Evolutionary conservation across 2,329 filamentous ascomycete species (phyloP).

Genomic region (Dactylellina drechsleri): DNA sequence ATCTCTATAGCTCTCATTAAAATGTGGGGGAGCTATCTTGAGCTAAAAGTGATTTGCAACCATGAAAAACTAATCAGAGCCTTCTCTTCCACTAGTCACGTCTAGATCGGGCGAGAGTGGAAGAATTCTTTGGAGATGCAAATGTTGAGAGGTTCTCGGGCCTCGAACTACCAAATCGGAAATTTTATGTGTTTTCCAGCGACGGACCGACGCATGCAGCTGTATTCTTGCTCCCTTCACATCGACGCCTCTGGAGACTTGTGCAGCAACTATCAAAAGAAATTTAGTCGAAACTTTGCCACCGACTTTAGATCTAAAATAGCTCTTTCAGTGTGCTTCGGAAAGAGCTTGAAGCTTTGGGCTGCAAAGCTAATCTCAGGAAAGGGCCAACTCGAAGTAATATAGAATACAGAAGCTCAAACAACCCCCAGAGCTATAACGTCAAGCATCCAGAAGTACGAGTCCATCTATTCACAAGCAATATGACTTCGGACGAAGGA

Average conservation of each 20-base stretch:
- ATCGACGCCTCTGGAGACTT: neutral
- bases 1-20: neutral
- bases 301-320: neutral
- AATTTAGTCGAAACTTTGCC: neutral
- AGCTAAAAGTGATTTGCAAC: constrained; percentile 6
- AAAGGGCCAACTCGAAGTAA: neutral
- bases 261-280: neutral
- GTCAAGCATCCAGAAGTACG: neutral
- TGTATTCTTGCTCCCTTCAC: constrained; percentile 6
- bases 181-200: constrained; percentile 22
- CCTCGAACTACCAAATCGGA: constrained; percentile 52
- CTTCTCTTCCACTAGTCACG: constrained; percentile 18
- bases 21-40: constrained; percentile 52
- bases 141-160: constrained; percentile 53
- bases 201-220: constrained; percentile 41
- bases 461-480: neutral
- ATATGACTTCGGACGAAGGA: constrained; percentile 34
- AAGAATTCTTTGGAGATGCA: constrained; percentile 41
- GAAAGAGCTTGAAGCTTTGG: no score
- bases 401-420: constrained; percentile 21
- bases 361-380: no score
- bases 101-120: constrained; percentile 42
- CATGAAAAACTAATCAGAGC: constrained; percentile 26
- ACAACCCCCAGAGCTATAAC: constrained; percentile 28
- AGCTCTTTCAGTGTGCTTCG: no score